These are phyloP conservation scores for Theobroma grandiflorum DNA, from an alignment of 441 rosid genomes.

Conservation along the genomic window DNA sequence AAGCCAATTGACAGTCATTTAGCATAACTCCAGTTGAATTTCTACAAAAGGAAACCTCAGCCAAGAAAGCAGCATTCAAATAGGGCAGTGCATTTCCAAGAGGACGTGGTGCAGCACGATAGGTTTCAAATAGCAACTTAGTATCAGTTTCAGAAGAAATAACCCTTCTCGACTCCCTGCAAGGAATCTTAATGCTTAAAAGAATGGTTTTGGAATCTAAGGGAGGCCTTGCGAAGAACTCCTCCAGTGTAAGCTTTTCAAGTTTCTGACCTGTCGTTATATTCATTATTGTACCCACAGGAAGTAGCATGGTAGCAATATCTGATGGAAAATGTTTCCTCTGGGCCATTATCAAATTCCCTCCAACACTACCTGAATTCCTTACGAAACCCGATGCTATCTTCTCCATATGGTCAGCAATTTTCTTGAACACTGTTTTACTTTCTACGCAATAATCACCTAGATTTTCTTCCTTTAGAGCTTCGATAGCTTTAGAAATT, in stretches of 20 bases:
- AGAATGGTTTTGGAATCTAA: constrained; percentile 61
- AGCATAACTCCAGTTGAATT: constrained; percentile 45
- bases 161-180: constrained; percentile 33
- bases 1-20: constrained; percentile 60
- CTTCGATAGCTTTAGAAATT: constrained; percentile 68
- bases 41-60: constrained; percentile 54
- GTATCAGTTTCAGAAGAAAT: constrained; percentile 37
- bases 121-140: constrained; percentile 64
- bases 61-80: constrained; percentile 83
- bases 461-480: constrained; percentile 49
- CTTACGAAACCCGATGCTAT: constrained; percentile 65
- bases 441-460: constrained; percentile 26
- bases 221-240: constrained; percentile 65
- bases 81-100: constrained; percentile 79
- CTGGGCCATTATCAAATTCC: constrained; percentile 89
- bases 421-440: constrained; percentile 48
- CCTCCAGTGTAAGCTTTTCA: constrained; percentile 60
- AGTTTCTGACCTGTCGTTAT: constrained; percentile 39
- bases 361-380: constrained; percentile 80
- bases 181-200: constrained; percentile 62
- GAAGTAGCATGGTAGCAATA: constrained; percentile 74
- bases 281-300: constrained; percentile 56
- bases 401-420: constrained; percentile 82
- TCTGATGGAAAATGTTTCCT: constrained; percentile 82
- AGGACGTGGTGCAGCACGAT: constrained; percentile 85